phyloP scores from a whole-genome alignment of 257 asterid genomes.

The Solanum paucissectum region DNA sequence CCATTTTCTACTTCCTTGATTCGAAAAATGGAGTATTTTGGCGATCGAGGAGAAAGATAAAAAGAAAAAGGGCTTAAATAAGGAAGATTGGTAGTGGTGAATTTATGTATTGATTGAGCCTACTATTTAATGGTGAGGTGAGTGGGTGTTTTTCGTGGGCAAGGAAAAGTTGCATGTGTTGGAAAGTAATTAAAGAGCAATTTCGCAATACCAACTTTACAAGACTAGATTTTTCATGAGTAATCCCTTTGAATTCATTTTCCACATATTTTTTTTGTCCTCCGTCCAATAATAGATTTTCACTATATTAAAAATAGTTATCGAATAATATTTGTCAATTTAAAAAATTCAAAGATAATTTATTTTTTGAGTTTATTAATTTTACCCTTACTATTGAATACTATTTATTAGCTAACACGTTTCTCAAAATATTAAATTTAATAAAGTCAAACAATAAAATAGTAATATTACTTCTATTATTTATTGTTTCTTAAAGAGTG shows the following conservation, averaged over 20 bases:
- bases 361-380: too few species aligned
- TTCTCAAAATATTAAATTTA: too few species aligned
- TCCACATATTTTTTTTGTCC: neutral
- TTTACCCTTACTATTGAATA: too few species aligned
- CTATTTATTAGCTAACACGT: too few species aligned
- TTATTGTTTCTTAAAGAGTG: too few species aligned
- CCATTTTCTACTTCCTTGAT: slow-evolving; percentile 20
- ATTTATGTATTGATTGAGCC: neutral
- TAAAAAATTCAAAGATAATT: too few species aligned
- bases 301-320: too few species aligned
- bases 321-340: too few species aligned
- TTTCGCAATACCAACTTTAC: neutral
- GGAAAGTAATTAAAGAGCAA: neutral
- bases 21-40: neutral
- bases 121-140: neutral
- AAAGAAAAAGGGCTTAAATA: neutral
- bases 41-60: neutral
- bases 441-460: too few species aligned
- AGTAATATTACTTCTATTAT: too few species aligned
- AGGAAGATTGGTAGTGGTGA: neutral
- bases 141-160: neutral
- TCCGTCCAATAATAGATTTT: neutral
- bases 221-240: neutral
- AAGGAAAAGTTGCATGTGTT: neutral
- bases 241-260: neutral